Base-by-base conservation (phyloP, 139 green algal genomes). In the Picochlorum sp. region DNA sequence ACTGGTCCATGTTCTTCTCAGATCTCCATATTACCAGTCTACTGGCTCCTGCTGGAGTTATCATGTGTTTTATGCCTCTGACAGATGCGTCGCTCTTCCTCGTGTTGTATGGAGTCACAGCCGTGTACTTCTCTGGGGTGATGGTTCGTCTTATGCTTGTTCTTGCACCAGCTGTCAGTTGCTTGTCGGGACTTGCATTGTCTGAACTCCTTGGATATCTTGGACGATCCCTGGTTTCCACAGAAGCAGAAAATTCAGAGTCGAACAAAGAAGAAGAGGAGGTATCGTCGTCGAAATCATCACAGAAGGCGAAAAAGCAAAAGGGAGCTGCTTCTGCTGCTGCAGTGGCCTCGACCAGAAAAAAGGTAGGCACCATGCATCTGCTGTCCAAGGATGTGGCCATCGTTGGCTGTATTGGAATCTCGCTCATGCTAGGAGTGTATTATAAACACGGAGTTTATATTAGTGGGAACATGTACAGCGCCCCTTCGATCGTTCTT, bases 131-230 rank as follows among this genome's bases (percentile, higher is more conserved):
- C 79, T 91, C 81, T 0, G 86, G 88, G 1, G 88, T 95, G 45
- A 95, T 94, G 88, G 86, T 92, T 63, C 23, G 70, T 14, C 45
- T 97, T 34, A 97, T 97, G 91, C 81, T 97, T 60, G 91, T 97
- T 62, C 80, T 97, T 58, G 90, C 91, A 7, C 91, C 91, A n/a
- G 90, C 90, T 1, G 84, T 87, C 18, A 95, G 88, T 83, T 96
- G 94, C 78, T 79, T 97, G 34, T 78, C 79, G 1, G 91, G 85
- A 34, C 82, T 97, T 18, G 91, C 82, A 38, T 60, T 91, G 13
- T 86, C 78, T 2, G 79, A 86, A 62, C 65, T 86, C 14, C 63
- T 92, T 20, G 49, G 31, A 18, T 34, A 63, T 38, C 24, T 81
- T 18, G 65, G 52, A 41, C 21, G 26, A 41, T 71, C 26, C 11